A percentile compares a stretch with the other conserved stretches of the same genome.
Conservation (phyloP, 192 early-diverging fungal species). For the Mortierella claussenii region DNA sequence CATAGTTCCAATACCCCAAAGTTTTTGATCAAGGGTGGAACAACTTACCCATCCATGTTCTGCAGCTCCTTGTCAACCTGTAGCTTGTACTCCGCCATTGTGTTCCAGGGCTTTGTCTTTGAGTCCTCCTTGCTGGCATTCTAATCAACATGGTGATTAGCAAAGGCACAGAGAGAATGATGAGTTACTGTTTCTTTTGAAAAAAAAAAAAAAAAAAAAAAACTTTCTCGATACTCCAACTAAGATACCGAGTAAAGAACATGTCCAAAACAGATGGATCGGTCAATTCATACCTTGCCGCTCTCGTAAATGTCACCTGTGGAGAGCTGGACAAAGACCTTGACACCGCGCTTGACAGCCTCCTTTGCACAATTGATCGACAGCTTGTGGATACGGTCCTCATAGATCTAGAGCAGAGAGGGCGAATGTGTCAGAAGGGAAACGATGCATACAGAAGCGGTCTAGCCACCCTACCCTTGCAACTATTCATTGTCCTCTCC, state of each 20-base stretch:
- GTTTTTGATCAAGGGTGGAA: neutral
- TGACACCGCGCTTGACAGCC: constrained; percentile 77
- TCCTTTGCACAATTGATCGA: constrained; percentile 84
- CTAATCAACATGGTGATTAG: constrained; percentile 12
- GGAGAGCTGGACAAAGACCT: constrained; percentile 85
- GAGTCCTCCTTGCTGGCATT: constrained; percentile 57
- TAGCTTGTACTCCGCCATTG: constrained; percentile 76
- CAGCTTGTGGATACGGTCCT: constrained; percentile 80
- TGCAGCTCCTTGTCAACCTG: constrained; percentile 84
- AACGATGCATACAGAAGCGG: too few relatives aligned
- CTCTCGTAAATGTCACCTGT: constrained; percentile 92
- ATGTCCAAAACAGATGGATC: neutral
- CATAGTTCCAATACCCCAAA: neutral
- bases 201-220: neutral
- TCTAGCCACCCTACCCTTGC: too few relatives aligned
- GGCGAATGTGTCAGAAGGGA: too few relatives aligned
- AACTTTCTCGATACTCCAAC: neutral
- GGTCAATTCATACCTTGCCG: constrained; percentile 65
- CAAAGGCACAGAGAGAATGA: neutral
- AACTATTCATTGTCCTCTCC: too few relatives aligned
- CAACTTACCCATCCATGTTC: constrained; percentile 74
- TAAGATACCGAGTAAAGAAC: neutral
- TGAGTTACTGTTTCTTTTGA: neutral
- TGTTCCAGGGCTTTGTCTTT: constrained; percentile 89
- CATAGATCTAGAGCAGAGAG: constrained; percentile 85